Base-by-base conservation (phyloP, 768 basidiomycete species). In the Zangia roseola region DNA sequence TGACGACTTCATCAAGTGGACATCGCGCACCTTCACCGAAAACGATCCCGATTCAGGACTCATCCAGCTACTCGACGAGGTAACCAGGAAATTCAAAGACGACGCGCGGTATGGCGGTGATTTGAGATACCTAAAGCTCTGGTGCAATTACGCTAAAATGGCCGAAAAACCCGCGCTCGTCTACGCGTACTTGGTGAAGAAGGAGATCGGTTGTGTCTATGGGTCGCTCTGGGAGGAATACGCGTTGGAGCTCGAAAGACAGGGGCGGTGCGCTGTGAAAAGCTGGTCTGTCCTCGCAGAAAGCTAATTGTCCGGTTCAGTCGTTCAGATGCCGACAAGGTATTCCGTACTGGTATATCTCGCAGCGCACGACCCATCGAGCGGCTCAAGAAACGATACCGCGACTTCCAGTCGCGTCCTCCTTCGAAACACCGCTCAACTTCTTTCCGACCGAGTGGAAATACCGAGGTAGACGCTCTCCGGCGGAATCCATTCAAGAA, bases 171-270 rank as follows among this genome's bases (percentile, higher is more conserved):
- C 85, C 4, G 75, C 78, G 16, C 78, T 78, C 30, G 79, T 84
- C 28, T 97, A 91, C 69, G 79, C 81, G 23, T 85, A 83, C 67
- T 69, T 94, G 44, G 69, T 89, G 56, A 80, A 81, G 45, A 83
- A 78, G 51, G 84, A 83, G 36, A 85, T 94, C 60, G 92, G 90
- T 10, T 84, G 79, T 23, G 77, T 79, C 2, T 89, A 88, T 64
- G 82, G 90, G 2, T 71, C 86, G 38, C 71, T 97, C 40, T 99
- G 97, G 61, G 92, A 95, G 65, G 93, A 95, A 58, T 97, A 93
- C 67, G 93, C 95, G 2, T 70, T 75, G 31, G 74, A 84, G 3
- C 74, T 95, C 46, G 94, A 97, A 70, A 71, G 75, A 38, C 77
- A 78, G 35, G 86, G 87, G 58, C 80, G 82, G 95, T 95, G 71